Evolutionary conservation across 768 basidiomycete genomes (phyloP).

Genomic region (Leccinum longicurvipes): DNA sequence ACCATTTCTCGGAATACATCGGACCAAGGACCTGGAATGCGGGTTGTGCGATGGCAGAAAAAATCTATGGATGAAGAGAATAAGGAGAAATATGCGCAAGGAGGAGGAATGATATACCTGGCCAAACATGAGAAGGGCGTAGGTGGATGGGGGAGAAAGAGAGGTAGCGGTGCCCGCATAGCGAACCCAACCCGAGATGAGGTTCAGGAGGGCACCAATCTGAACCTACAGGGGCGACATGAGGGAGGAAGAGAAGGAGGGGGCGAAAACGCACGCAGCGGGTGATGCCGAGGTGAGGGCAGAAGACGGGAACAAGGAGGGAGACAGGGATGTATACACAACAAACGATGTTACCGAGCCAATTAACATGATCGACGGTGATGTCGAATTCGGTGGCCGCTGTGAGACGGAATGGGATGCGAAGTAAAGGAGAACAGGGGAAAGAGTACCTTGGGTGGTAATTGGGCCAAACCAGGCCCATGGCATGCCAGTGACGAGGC

Average conservation of each 20-base stretch:
- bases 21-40: slow-evolving; percentile 77
- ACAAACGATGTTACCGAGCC: slow-evolving; percentile 71
- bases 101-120: slow-evolving; percentile 44
- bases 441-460: slow-evolving; percentile 53
- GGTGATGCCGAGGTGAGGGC: slow-evolving; percentile 57
- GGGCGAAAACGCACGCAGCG: slow-evolving; percentile 50
- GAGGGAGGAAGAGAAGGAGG: background rate
- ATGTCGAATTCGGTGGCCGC: slow-evolving; percentile 65
- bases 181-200: slow-evolving; percentile 73
- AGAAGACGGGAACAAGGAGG: slow-evolving; percentile 54
- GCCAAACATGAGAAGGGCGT: slow-evolving; percentile 65
- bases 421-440: background rate
- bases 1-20: slow-evolving; percentile 82
- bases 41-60: slow-evolving; percentile 65
- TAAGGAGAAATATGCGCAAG: background rate
- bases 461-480: slow-evolving; percentile 89
- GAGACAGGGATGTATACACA: slow-evolving; percentile 63
- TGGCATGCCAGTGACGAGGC: slow-evolving; percentile 59
- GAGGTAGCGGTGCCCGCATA: slow-evolving; percentile 64
- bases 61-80: slow-evolving; percentile 39
- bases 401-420: slow-evolving; percentile 22
- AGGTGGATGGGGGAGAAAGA: slow-evolving; percentile 50
- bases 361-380: slow-evolving; percentile 69
- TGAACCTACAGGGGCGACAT: slow-evolving; percentile 47
- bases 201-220: slow-evolving; percentile 48